phyloP scores from a whole-genome alignment of 164 flowering plant species.

The Magnolia kwangsiensis region DNA sequence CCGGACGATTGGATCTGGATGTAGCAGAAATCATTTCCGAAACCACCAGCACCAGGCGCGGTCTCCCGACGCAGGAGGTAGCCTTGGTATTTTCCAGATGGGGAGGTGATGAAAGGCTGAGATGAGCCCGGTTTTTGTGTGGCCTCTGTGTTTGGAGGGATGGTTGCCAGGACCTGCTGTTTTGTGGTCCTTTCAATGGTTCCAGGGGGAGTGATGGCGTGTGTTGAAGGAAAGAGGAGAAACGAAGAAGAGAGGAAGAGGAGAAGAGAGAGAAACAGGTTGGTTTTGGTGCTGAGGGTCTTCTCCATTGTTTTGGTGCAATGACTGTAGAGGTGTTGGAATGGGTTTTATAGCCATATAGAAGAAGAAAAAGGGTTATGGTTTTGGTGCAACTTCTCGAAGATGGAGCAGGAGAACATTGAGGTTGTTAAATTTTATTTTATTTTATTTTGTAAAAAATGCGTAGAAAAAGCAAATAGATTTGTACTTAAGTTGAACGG shows the following conservation, averaged over 20 bases:
- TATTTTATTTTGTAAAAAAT: too few species aligned
- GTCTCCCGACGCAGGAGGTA: conserved; percentile 32
- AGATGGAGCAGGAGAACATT: conserved; percentile 11
- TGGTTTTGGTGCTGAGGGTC: conserved; percentile 5
- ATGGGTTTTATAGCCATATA: background rate
- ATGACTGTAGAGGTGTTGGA: background rate
- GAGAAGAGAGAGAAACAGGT: conserved; percentile 14
- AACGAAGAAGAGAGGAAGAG: conserved; percentile 12
- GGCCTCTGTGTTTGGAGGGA: conserved; percentile 16
- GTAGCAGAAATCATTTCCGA: conserved; percentile 40
- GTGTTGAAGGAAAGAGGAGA: background rate
- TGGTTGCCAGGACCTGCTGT: conserved; percentile 36
- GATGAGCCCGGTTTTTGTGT: conserved; percentile 15
- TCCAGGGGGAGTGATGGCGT: conserved; percentile 26
- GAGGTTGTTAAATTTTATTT: background rate
- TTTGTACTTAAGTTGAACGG: too few species aligned
- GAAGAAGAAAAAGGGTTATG: background rate
- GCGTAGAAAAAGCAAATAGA: too few species aligned
- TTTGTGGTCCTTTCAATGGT: conserved; percentile 30
- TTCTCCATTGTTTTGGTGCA: conserved; percentile 7
- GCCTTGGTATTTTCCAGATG: conserved; percentile 35
- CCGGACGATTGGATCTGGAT: conserved; percentile 34
- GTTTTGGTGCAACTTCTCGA: conserved; percentile 12
- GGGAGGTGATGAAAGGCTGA: conserved; percentile 35
- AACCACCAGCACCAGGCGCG: conserved; percentile 34